A percentile compares a stretch with the other conserved stretches of the same genome.
phyloP scores from a whole-genome alignment of 2,329 filamentous ascomycete species.

The Ambrosiella xylebori region DNA sequence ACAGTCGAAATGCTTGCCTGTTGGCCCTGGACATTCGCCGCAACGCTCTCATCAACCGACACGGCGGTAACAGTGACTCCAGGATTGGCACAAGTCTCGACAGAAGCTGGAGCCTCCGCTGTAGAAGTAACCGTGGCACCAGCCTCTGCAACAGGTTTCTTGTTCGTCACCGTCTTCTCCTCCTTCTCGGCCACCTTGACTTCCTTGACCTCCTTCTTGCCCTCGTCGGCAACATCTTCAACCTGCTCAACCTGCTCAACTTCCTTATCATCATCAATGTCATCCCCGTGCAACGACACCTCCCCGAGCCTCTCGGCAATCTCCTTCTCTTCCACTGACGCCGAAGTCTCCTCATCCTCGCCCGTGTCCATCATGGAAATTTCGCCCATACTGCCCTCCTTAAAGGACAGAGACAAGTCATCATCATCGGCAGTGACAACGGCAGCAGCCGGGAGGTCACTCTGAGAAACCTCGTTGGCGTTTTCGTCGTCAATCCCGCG shows the following conservation, averaged over 20 bases:
- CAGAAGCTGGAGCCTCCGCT: not conserved
- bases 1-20: not conserved
- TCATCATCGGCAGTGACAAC: conserved; percentile 3
- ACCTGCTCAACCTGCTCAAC: not conserved
- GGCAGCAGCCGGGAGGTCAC: conserved; percentile 15
- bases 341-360: not conserved
- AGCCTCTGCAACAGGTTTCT: not conserved
- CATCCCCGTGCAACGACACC: not conserved
- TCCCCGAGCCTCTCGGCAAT: conserved; percentile 9
- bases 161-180: too few relatives aligned
- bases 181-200: not conserved
- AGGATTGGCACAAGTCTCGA: not conserved
- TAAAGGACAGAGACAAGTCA: conserved; percentile 6
- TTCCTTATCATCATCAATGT: not conserved
- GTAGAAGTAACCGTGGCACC: not conserved
- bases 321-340: conserved; percentile 1
- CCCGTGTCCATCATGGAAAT: conserved; percentile 4
- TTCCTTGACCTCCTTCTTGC: not conserved
- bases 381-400: conserved; percentile 4
- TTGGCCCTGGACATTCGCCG: too few relatives aligned
- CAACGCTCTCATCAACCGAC: not conserved
- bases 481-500: conserved; percentile 36
- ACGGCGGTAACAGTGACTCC: not conserved
- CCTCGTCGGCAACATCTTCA: not conserved
- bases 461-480: conserved; percentile 23